Conservation (phyloP, 1,139 yeast genomes). For the Groenewaldozyma auringiensis region DNA sequence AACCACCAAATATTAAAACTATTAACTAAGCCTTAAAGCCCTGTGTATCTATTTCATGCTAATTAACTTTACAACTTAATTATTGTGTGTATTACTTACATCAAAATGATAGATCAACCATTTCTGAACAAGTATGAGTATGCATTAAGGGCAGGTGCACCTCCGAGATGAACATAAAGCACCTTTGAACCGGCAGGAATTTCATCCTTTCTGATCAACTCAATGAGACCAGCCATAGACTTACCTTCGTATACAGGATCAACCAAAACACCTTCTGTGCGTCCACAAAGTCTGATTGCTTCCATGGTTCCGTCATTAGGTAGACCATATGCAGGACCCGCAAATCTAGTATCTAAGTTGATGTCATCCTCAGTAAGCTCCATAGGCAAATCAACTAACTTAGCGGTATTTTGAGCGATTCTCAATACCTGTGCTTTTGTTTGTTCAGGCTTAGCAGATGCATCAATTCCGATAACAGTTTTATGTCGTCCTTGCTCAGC, state of each 20-base stretch:
- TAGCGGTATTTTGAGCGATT: slow-evolving; percentile 9
- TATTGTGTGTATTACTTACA: too few relatives aligned
- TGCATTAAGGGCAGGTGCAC: slow-evolving; percentile 7
- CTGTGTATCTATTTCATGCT: too few relatives aligned
- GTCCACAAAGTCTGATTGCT: slow-evolving; percentile 5
- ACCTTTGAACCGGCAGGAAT: slow-evolving; percentile 7
- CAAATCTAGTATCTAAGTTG: slow-evolving; percentile 5
- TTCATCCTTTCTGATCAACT: slow-evolving; percentile 5
- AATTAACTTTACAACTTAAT: too few relatives aligned
- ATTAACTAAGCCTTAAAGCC: too few relatives aligned
- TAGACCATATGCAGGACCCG: slow-evolving; percentile 6
- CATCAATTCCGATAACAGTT: slow-evolving; percentile 7
- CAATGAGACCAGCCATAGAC: slow-evolving; percentile 8
- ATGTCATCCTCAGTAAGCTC: slow-evolving; percentile 6
- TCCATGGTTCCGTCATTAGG: slow-evolving; percentile 8
- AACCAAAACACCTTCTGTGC: slow-evolving; percentile 5
- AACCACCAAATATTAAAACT: too few relatives aligned
- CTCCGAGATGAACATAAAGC: slow-evolving; percentile 6
- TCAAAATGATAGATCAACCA: too few relatives aligned
- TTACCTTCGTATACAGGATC: slow-evolving; percentile 8
- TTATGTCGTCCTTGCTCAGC: slow-evolving; percentile 6
- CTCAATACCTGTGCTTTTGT: slow-evolving; percentile 8
- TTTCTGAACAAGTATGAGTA: slow-evolving; percentile 5
- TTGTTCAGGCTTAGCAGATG: slow-evolving; percentile 8
- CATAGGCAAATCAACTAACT: slow-evolving; percentile 5